Conservation (phyloP, 352 stramenopile species). For the Phytophthora podocarpi region DNA sequence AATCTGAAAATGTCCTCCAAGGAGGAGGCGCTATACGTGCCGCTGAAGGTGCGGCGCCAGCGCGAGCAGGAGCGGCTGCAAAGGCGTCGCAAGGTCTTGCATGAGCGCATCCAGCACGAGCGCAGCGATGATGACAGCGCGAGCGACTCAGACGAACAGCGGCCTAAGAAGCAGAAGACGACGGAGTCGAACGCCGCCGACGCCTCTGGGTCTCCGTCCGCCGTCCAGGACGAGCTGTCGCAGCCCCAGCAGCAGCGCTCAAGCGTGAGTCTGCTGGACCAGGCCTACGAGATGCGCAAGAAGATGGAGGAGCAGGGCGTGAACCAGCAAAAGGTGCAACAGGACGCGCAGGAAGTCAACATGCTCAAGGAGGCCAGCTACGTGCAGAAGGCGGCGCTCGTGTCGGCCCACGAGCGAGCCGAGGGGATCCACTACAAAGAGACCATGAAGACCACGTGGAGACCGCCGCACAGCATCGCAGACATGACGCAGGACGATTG, state of each 20-base stretch:
- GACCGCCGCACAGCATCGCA: conserved; percentile 84
- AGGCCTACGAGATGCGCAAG: conserved; percentile 87
- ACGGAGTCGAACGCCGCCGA: conserved; percentile 5
- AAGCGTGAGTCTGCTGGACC: conserved; percentile 77
- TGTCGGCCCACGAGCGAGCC: conserved; percentile 92
- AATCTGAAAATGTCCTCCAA: conserved; percentile 4
- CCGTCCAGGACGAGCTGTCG: not conserved
- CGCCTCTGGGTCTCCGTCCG: not conserved
- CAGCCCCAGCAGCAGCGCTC: conserved; percentile 46
- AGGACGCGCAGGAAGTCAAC: conserved; percentile 88
- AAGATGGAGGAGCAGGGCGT: conserved; percentile 72
- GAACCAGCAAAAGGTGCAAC: conserved; percentile 80
- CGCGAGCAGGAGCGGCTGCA: conserved; percentile 70
- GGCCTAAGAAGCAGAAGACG: conserved; percentile 24
- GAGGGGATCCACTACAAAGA: conserved; percentile 93
- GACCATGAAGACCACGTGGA: conserved; percentile 92
- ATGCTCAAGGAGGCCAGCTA: conserved; percentile 96
- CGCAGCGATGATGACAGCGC: conserved; percentile 33
- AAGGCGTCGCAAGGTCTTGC: conserved; percentile 53
- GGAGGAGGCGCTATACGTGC: conserved; percentile 70
- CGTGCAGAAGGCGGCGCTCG: conserved; percentile 96
- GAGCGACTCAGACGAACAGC: conserved; percentile 18
- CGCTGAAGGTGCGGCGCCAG: conserved; percentile 75
- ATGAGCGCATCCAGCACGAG: conserved; percentile 59
- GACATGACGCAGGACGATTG: conserved; percentile 88